A percentile compares a stretch with the other conserved stretches of the same genome.
Conservation (phyloP, 305 asterid species). For the Fraxinus xanthoxyloides region DNA sequence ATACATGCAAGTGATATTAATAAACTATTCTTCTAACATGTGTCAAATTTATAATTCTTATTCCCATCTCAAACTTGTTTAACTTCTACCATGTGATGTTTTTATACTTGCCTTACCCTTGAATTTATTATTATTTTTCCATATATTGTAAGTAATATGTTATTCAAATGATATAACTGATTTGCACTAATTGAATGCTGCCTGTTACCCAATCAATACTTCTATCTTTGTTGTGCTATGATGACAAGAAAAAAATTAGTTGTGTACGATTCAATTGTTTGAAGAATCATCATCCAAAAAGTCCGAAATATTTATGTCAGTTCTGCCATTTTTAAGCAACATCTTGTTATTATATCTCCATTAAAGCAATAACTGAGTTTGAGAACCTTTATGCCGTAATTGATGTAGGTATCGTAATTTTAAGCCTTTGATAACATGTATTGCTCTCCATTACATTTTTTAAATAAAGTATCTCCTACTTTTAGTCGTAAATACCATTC, state of each 20-base stretch:
- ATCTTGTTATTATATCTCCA: background rate
- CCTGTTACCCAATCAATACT: background rate
- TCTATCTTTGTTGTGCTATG: background rate
- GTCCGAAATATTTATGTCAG: background rate
- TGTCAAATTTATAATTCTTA: background rate
- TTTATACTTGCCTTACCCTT: background rate
- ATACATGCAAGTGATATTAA: background rate
- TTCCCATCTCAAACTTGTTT: background rate
- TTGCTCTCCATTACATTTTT: background rate
- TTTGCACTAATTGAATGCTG: background rate
- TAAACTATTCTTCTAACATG: background rate
- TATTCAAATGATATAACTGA: background rate
- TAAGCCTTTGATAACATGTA: background rate
- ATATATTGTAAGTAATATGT: background rate
- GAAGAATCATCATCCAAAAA: background rate
- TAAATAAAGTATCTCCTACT: slow-evolving; percentile 2
- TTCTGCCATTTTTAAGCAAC: background rate
- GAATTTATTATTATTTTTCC: background rate
- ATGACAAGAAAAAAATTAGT: background rate
- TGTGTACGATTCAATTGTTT: background rate
- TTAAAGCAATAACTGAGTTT: background rate
- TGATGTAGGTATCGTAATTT: background rate
- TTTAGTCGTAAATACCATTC: slow-evolving; percentile 12
- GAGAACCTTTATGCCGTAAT: background rate
- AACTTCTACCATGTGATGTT: background rate